Base-by-base conservation (phyloP, 495 filamentous ascomycete genomes). In the Evansstolkia leycettana region DNA sequence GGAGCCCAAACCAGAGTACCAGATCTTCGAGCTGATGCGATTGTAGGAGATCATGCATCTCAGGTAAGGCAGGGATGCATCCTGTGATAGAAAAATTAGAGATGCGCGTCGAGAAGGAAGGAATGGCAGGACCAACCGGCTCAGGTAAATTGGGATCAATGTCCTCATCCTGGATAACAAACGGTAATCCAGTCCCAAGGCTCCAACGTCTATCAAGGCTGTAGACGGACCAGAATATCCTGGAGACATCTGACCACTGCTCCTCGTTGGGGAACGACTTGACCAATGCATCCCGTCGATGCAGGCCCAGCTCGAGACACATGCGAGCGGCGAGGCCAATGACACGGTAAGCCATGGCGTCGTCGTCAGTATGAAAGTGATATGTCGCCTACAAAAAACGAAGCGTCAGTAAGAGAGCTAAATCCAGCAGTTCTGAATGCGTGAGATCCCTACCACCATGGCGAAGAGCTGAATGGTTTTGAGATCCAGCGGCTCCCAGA, bases 181-280 rank as follows among this genome's bases (percentile, higher is more conserved):
- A 90, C 0, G 84, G 83, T 51, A 90, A 57, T 6, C 85, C 85
- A 0, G 80, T 84, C 10, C 80, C 78, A 20, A 90, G 78, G 45
- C 78, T 82, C 82, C 84, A 90, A 12, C 85, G 64, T 13, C 82
- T 61, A 48, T 93, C 85, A 34, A 93, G 61, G 17, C 80, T 76
- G 43, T 87, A 89, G 7, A 82, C 68, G 0, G 80, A 64, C 85
- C 85, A 93, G 48, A 93, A 93, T 0, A 80, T 72, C 31, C 75
- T 69, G 30, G 76, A 62, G 1, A 76, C 72, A 29, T 68, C 63
- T 19, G 63, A 55, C 31, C 80, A 72, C 18, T 83, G 77, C 3
- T 54, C 50, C 31, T 80, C 70, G 33, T 73, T 68, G 6, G 75
- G 65, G 39, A 71, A 65, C 13, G 76, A 72, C 34, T 71, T 80